phyloP scores from a whole-genome alignment of 2,329 filamentous ascomycete genomes.

The Apiospora saccharicola region DNA sequence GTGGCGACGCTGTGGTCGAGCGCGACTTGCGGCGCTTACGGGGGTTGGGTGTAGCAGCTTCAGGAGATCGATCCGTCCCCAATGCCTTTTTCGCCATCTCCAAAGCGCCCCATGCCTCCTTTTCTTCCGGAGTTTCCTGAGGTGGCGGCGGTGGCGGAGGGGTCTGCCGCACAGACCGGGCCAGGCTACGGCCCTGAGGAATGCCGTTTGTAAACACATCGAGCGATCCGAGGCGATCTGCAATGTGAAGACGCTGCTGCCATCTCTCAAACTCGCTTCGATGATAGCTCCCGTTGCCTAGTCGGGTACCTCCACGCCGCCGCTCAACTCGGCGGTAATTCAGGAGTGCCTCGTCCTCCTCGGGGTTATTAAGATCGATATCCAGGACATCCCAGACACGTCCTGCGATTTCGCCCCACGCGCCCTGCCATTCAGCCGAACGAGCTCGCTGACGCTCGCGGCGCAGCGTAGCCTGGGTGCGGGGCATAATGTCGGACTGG shows the following conservation, averaged over 20 bases:
- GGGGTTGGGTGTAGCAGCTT: slow-evolving; percentile 52
- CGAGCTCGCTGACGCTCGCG: slow-evolving; percentile 68
- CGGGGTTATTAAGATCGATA: slow-evolving; percentile 85
- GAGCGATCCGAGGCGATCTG: slow-evolving; percentile 77
- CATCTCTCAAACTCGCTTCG: slow-evolving; percentile 61
- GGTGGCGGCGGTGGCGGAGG: slow-evolving; percentile 58
- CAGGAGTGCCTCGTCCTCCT: slow-evolving; percentile 70
- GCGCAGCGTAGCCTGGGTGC: slow-evolving; percentile 66
- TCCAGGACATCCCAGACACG: slow-evolving; percentile 72
- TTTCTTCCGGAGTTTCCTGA: slow-evolving; percentile 79
- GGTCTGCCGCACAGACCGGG: slow-evolving; percentile 64
- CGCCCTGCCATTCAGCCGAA: slow-evolving; percentile 86
- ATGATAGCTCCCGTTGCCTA: slow-evolving; percentile 54
- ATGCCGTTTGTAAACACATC: slow-evolving; percentile 74
- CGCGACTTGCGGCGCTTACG: slow-evolving; percentile 75
- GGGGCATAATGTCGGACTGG: slow-evolving; percentile 52
- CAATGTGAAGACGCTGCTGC: slow-evolving; percentile 85
- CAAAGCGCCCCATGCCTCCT: slow-evolving; percentile 87
- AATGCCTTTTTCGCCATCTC: slow-evolving; percentile 81
- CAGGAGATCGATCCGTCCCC: slow-evolving; percentile 47
- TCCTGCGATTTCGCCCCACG: slow-evolving; percentile 74
- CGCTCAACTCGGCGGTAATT: slow-evolving; percentile 62
- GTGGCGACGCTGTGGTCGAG: slow-evolving; percentile 75
- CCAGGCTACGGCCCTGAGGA: slow-evolving; percentile 56
- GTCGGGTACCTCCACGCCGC: slow-evolving; percentile 59